Evolutionary conservation across 2,329 filamentous ascomycete species (phyloP).

Genomic region (Lecanicillium sp.): DNA sequence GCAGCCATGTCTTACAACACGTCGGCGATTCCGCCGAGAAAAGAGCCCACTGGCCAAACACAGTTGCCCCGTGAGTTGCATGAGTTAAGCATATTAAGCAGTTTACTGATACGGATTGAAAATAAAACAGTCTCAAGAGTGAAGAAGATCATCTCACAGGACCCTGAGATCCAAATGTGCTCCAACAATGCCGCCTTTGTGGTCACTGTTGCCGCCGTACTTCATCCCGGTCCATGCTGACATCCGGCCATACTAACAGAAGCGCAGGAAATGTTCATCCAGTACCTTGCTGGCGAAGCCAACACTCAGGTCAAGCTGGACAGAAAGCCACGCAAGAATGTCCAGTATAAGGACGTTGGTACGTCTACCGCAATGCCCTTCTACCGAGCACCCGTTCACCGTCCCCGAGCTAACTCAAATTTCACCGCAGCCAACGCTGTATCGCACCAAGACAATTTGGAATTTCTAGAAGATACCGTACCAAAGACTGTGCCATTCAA

Average conservation of each 20-base stretch:
- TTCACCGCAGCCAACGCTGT: constrained; percentile 66
- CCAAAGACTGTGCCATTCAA: constrained; percentile 79
- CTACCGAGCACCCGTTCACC: background rate
- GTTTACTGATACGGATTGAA: constrained; percentile 7
- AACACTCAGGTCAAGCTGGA: constrained; percentile 87
- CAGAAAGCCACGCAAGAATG: constrained; percentile 82
- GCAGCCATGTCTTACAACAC: constrained; percentile 81
- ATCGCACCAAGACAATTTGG: constrained; percentile 81
- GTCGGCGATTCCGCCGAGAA: constrained; percentile 67
- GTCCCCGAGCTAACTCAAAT: background rate
- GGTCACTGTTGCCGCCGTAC: constrained; percentile 80
- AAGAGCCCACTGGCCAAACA: constrained; percentile 77
- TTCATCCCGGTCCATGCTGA: constrained; percentile 14
- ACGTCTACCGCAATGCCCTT: constrained; percentile 18
- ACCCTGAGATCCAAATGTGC: constrained; percentile 77
- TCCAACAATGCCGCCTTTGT: constrained; percentile 93
- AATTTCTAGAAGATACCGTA: constrained; percentile 87
- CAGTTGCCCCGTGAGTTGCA: constrained; percentile 68
- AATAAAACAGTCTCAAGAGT: constrained; percentile 69
- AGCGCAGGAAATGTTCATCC: constrained; percentile 85
- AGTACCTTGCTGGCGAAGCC: constrained; percentile 78
- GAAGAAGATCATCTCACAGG: constrained; percentile 88
- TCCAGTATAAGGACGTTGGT: constrained; percentile 95
- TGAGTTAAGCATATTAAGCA: background rate
- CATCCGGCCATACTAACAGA: constrained; percentile 3